Conservation (phyloP, 2,329 filamentous ascomycete species). For the Monosporascus sp. region DNA sequence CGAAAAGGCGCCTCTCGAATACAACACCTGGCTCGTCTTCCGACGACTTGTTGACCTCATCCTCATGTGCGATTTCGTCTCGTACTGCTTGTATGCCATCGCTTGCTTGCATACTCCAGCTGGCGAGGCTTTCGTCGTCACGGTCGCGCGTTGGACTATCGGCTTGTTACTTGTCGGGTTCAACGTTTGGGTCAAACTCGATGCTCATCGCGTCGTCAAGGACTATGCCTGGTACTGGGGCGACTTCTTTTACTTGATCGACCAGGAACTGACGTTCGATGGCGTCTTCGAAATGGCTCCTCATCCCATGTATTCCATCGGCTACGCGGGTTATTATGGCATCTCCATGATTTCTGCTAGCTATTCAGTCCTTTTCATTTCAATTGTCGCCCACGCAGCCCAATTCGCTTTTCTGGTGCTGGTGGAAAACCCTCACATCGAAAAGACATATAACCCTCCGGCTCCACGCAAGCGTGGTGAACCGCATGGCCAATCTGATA, state of each 20-base stretch:
- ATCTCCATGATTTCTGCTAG: slow-evolving; percentile 98
- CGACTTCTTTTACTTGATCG: slow-evolving; percentile 97
- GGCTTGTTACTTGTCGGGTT: slow-evolving; percentile 80
- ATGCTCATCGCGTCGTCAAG: slow-evolving; percentile 95
- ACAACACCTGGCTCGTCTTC: slow-evolving; percentile 98
- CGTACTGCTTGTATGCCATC: slow-evolving; percentile 92
- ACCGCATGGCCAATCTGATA: slow-evolving; percentile 10
- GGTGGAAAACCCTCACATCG: slow-evolving; percentile 96
- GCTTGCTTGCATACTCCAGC: slow-evolving; percentile 74
- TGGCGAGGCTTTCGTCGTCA: slow-evolving; percentile 65
- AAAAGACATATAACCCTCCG: slow-evolving; percentile 93
- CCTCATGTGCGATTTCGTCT: slow-evolving; percentile 97
- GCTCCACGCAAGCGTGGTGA: slow-evolving; percentile 58
- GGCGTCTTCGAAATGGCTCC: slow-evolving; percentile 99
- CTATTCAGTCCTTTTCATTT: slow-evolving; percentile 96
- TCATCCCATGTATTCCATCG: slow-evolving; percentile 98
- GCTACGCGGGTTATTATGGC: slow-evolving; percentile 96
- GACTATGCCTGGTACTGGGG: slow-evolving; percentile 99
- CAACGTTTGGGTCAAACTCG: slow-evolving; percentile 97
- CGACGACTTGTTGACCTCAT: slow-evolving; percentile 93
- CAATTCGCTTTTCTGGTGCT: slow-evolving; percentile 89
- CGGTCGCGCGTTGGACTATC: slow-evolving; percentile 68
- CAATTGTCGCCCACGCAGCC: slow-evolving; percentile 86
- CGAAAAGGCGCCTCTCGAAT: slow-evolving; percentile 88
- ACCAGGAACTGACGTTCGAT: slow-evolving; percentile 96